Percentiles rank a stretch among this genome's conserved stretches.
These are phyloP conservation scores for Colletotrichum tropicale DNA, from an alignment of 2,329 filamentous ascomycete genomes.

Conservation along the genomic window DNA sequence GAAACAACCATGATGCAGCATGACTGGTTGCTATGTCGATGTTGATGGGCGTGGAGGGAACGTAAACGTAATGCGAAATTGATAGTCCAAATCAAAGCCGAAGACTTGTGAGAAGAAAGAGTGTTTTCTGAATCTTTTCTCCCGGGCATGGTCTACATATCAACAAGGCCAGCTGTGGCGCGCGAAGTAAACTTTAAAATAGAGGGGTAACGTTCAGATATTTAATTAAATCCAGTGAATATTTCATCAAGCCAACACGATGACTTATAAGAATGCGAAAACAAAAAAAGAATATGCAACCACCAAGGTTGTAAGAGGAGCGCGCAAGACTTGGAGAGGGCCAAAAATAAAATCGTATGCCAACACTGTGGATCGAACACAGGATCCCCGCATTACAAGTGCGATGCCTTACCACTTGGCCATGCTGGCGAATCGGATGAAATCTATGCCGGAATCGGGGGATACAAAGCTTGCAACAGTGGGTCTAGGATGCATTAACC, in stretches of 20 bases:
- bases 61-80: background rate
- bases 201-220: background rate
- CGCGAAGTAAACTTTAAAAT: background rate
- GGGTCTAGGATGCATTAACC: background rate
- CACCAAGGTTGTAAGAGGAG: background rate
- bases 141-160: too few species aligned
- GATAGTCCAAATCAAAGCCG: background rate
- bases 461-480: fast-evolving
- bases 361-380: slow-evolving; percentile 36
- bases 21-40: background rate
- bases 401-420: slow-evolving; percentile 38
- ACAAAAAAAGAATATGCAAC: background rate
- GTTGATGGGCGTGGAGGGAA: background rate
- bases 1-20: background rate
- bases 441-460: fast-evolving
- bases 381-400: slow-evolving; percentile 39
- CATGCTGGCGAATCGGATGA: slow-evolving; percentile 25
- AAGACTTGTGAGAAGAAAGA: background rate
- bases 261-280: too few species aligned
- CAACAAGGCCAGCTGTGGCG: too few species aligned
- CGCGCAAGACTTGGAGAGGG: too few species aligned
- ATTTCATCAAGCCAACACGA: too few species aligned
- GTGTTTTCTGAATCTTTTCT: background rate
- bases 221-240: background rate
- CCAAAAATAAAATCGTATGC: background rate